These are phyloP conservation scores for Chrysoporthe cubensis DNA, from an alignment of 2,329 filamentous ascomycete species.

Conservation along the genomic window DNA sequence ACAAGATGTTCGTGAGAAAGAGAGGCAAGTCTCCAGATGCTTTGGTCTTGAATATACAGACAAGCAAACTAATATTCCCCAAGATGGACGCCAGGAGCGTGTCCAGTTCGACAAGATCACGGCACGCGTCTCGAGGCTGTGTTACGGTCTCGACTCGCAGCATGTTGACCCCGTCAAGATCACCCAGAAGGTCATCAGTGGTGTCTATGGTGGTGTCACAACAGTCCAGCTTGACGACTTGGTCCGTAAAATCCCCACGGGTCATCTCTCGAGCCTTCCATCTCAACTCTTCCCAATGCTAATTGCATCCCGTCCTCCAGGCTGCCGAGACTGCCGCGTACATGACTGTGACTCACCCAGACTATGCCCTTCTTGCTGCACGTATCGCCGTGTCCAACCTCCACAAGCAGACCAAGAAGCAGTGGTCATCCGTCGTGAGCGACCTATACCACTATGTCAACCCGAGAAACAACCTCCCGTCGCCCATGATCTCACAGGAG, in stretches of 20 bases:
- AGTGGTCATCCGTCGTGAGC: constrained; percentile 93
- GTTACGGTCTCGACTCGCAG: constrained; percentile 92
- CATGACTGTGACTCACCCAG: constrained; percentile 99
- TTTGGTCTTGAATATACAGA: neutral
- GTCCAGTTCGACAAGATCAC: constrained; percentile 99
- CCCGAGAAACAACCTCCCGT: constrained; percentile 80
- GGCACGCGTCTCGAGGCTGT: constrained; percentile 93
- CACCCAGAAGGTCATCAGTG: constrained; percentile 98
- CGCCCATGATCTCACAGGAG: constrained; percentile 92
- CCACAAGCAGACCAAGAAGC: constrained; percentile 99
- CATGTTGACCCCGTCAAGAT: constrained; percentile 98
- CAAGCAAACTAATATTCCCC: constrained; percentile 11
- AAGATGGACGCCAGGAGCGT: constrained; percentile 99
- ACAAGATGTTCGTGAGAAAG: constrained; percentile 66
- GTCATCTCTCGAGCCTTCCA: neutral
- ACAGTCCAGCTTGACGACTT: constrained; percentile 96
- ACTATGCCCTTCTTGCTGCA: constrained; percentile 97
- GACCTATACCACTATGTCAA: constrained; percentile 97
- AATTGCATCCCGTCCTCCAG: constrained; percentile 49
- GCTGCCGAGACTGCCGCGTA: constrained; percentile 98
- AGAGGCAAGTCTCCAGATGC: constrained; percentile 53
- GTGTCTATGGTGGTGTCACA: constrained; percentile 97
- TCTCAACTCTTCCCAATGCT: neutral
- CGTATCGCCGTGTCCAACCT: constrained; percentile 99
- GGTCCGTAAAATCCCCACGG: constrained; percentile 60